Evolutionary conservation across 2,329 filamentous ascomycete genomes (phyloP).

Genomic region (Nigrospora sphaerica): DNA sequence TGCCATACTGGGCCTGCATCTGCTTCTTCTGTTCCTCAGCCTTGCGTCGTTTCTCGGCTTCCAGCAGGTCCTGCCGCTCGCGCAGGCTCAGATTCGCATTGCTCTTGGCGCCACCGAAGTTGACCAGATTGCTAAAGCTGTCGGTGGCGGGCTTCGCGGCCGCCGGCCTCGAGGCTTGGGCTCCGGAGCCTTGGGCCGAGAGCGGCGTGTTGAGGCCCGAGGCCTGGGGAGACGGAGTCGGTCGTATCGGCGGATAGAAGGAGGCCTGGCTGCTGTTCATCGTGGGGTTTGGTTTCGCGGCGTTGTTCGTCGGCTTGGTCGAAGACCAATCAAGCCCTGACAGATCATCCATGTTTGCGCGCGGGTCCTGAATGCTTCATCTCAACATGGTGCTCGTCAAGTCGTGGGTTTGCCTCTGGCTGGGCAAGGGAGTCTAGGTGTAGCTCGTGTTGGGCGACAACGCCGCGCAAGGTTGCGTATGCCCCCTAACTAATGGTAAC

Average conservation of each 20-base stretch:
- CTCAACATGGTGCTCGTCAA: conserved; percentile 11
- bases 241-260: conserved; percentile 37
- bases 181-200: conserved; percentile 39
- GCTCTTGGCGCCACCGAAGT: conserved; percentile 51
- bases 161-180: conserved; percentile 34
- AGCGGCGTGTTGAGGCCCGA: conserved; percentile 52
- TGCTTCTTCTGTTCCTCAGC: conserved; percentile 66
- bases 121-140: conserved; percentile 72
- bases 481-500: too few species aligned
- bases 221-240: conserved; percentile 46
- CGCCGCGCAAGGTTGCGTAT: too few species aligned
- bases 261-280: conserved; percentile 19
- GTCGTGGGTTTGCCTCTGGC: background rate
- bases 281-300: conserved; percentile 11
- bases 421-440: too few species aligned
- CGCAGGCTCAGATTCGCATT: conserved; percentile 69
- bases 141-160: conserved; percentile 51
- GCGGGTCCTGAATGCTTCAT: conserved; percentile 10
- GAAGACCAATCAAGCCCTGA: conserved; percentile 25
- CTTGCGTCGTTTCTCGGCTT: conserved; percentile 61
- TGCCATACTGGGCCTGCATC: conserved; percentile 72
- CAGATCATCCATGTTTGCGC: conserved; percentile 23
- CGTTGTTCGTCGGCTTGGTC: conserved; percentile 15
- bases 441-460: too few species aligned
- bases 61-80: conserved; percentile 65